A percentile compares a stretch with the other conserved stretches of the same genome.
These are phyloP conservation scores for Leccinum subtestaceum DNA, from an alignment of 768 basidiomycete species.

Conservation along the genomic window DNA sequence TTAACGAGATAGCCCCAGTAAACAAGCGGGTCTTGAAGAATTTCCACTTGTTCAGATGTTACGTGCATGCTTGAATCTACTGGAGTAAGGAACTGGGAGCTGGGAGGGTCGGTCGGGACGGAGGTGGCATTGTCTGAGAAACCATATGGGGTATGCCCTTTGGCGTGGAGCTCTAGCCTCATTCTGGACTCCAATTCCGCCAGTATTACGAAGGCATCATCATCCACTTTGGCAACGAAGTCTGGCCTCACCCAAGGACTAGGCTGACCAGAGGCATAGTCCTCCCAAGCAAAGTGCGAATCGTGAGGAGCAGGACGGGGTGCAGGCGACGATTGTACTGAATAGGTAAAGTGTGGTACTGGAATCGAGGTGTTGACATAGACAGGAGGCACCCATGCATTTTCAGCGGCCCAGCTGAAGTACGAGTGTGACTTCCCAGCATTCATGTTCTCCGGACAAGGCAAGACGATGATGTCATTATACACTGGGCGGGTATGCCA, in stretches of 20 bases:
- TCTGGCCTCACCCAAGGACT: slow-evolving; percentile 82
- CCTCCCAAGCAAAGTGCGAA: slow-evolving; percentile 53
- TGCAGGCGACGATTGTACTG: slow-evolving; percentile 51
- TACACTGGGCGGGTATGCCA: slow-evolving; percentile 49
- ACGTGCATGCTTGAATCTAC: neutral
- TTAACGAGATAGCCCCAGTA: slow-evolving; percentile 93
- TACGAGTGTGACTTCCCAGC: slow-evolving; percentile 87
- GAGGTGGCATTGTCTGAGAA: slow-evolving; percentile 10
- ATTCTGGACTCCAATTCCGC: slow-evolving; percentile 91
- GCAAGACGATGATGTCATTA: slow-evolving; percentile 83
- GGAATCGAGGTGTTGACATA: slow-evolving; percentile 47
- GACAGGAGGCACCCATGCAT: slow-evolving; percentile 87
- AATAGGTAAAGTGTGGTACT: slow-evolving; percentile 60
- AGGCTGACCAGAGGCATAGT: slow-evolving; percentile 41
- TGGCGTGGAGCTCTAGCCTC: slow-evolving; percentile 66
- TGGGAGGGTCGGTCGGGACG: neutral
- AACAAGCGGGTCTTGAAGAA: slow-evolving; percentile 60
- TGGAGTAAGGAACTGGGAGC: neutral
- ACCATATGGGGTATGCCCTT: slow-evolving; percentile 28
- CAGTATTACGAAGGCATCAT: slow-evolving; percentile 93
- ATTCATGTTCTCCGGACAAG: slow-evolving; percentile 94
- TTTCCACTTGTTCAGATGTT: slow-evolving; percentile 8
- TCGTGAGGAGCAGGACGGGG: slow-evolving; percentile 73
- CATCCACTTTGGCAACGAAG: slow-evolving; percentile 91
- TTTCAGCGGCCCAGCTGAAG: slow-evolving; percentile 89